Percentiles rank a stretch among this genome's conserved stretches.
These are phyloP conservation scores for Phialophora tarda DNA, from an alignment of 2,329 filamentous ascomycete species.

Conservation along the genomic window DNA sequence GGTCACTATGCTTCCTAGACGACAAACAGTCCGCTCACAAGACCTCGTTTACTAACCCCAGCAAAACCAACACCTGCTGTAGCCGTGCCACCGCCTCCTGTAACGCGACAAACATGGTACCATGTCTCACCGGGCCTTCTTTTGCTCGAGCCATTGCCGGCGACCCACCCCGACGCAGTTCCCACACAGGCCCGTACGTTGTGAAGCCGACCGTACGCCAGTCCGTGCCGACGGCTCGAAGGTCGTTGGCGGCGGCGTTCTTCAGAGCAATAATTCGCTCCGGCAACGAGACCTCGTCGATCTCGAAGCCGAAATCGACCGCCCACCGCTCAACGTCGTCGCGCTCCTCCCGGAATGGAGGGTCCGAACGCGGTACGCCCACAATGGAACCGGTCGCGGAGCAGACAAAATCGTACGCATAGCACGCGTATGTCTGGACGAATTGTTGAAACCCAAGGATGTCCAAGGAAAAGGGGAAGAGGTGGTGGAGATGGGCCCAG, in stretches of 20 bases:
- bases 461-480: constrained; percentile 21
- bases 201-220: constrained; percentile 2
- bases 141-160: not conserved
- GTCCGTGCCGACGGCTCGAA: constrained; percentile 2
- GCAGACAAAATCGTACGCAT: constrained; percentile 24
- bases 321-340: not conserved
- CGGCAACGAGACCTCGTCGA: constrained; percentile 12
- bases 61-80: constrained; percentile 20
- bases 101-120: constrained; percentile 1
- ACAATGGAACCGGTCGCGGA: constrained; percentile 1
- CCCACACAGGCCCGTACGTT: constrained; percentile 20
- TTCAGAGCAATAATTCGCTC: constrained; percentile 21
- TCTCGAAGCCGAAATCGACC: constrained; percentile 22
- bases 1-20: not conserved
- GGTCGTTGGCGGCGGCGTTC: constrained; percentile 15
- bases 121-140: not conserved
- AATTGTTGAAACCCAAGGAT: constrained; percentile 16
- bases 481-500: constrained; percentile 26
- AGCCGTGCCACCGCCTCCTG: constrained; percentile 17
- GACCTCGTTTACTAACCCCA: constrained; percentile 18
- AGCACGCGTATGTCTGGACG: constrained; percentile 25
- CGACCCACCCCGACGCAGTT: constrained; percentile 2
- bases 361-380: constrained; percentile 11
- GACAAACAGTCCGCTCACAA: constrained; percentile 9
- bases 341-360: constrained; percentile 13